A percentile compares a stretch with the other conserved stretches of the same genome.
Conservation (phyloP, 257 asterid genomes). For the Schizonepeta tenuifolia region DNA sequence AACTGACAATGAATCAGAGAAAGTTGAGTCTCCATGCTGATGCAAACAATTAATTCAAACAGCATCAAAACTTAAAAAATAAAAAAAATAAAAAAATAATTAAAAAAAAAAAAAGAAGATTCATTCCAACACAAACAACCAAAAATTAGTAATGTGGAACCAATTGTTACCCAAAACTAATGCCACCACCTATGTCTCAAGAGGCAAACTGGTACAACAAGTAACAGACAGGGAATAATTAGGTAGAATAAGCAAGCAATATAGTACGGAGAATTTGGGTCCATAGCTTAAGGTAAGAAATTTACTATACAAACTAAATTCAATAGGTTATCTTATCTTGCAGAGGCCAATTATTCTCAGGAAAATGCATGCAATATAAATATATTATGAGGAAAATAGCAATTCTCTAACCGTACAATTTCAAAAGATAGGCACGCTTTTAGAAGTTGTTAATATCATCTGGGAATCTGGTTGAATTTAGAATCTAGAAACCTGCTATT, state of each 20-base stretch:
- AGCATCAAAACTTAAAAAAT: constrained; percentile 13
- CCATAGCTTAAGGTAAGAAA: not conserved
- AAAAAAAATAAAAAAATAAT: too few species aligned
- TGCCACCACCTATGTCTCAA: constrained; percentile 6
- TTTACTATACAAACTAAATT: not conserved
- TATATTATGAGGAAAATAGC: not conserved
- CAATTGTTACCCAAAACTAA: not conserved
- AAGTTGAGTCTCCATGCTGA: not conserved
- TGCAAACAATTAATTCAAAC: not conserved
- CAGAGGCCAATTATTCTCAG: constrained; percentile 2
- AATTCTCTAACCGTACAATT: not conserved
- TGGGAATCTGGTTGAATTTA: not conserved
- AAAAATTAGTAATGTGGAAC: constrained; percentile 2
- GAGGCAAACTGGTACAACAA: not conserved
- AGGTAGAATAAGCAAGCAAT: not conserved
- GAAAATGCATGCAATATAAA: constrained; percentile 2
- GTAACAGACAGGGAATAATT: not conserved
- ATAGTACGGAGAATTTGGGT: not conserved
- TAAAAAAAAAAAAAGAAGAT: too few species aligned
- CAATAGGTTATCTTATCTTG: not conserved
- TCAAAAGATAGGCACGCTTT: not conserved
- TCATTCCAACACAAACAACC: not conserved
- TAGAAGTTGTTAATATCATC: constrained; percentile 12
- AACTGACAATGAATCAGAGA: not conserved
- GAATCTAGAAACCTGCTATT: not conserved